Conservation (phyloP, 2,329 filamentous ascomycete genomes). For the Exophiala spinifera region DNA sequence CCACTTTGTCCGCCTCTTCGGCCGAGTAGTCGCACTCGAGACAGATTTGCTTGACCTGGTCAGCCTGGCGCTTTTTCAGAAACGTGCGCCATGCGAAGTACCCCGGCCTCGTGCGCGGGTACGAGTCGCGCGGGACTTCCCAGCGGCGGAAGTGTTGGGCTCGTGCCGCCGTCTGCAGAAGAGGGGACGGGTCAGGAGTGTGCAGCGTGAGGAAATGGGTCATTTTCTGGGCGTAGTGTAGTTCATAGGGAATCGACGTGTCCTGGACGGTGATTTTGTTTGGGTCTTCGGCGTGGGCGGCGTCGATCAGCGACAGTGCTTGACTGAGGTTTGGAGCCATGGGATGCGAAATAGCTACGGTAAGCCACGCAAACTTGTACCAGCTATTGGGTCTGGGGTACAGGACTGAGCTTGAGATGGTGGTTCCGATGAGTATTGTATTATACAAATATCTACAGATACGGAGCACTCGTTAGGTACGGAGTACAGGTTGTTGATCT, state of each 20-base stretch:
- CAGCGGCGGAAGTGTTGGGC: conserved; percentile 84
- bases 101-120: conserved; percentile 70
- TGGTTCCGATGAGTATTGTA: too few species aligned
- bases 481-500: too few species aligned
- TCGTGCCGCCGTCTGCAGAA: conserved; percentile 71
- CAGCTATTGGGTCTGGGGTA: too few species aligned
- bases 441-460: too few species aligned
- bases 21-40: conserved; percentile 48
- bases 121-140: conserved; percentile 72
- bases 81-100: conserved; percentile 78
- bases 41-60: conserved; percentile 57
- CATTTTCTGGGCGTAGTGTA: conserved; percentile 79
- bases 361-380: too few species aligned
- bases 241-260: conserved; percentile 64
- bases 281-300: conserved; percentile 67
- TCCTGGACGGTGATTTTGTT: conserved; percentile 50
- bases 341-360: too few species aligned
- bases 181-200: conserved; percentile 60
- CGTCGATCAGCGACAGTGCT: conserved; percentile 68
- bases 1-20: conserved; percentile 61
- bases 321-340: conserved; percentile 31
- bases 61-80: conserved; percentile 69
- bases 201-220: conserved; percentile 66
- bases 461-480: too few species aligned
- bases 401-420: too few species aligned